Base-by-base conservation (phyloP, 768 basidiomycete genomes). In the Crassisporium funariophilum region DNA sequence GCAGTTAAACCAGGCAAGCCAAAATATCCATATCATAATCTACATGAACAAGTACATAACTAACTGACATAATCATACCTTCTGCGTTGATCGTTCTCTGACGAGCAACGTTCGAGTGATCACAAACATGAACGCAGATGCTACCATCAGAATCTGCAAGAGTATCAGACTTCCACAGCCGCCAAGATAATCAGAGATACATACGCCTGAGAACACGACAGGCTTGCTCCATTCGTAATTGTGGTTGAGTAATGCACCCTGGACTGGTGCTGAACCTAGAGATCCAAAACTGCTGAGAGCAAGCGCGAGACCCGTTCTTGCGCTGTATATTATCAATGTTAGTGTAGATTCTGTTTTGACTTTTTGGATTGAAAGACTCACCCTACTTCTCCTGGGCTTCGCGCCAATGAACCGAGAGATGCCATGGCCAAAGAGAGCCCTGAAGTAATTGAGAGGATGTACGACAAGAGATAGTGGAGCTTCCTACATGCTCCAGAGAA, bases 401-500 rank as follows among this genome's bases (percentile, higher is more conserved):
- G 55, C 21, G 71, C 63, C 1, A 71, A 59, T 0, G 67, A 61
- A 6, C 64, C 61, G 1, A 66, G 55, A 12, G 55, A 58, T 1
- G 65, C 56, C n/a, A 70, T 44, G 9, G 61, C 47, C n/a, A 72
- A 46, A 0, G 71, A 69, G 21, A 72, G 57, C 59, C 66, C 72
- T 73, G 33, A 4, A 27, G 19, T 22, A 2, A 19, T 7, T 36
- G 12, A 12, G 5, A 31, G 19, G 12, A 38, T n/a, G n/a, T n/a
- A 16, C 15, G 34, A 23, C 9, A 37, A 24, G 15, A 11, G 23
- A 34, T 5, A 22, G 17, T 17, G 27, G 11, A 23, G 15, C 8
- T 5, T 23, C 65, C 50, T 36, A 73, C 71, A 74, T 35, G 72
- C 73, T 5, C 76, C 74, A 5, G 74, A 74, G 25, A 70, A 65